Percentiles rank a stretch among this genome's conserved stretches.
Conservation (phyloP, 1,284 basidiomycete species). For the Albatrellus sp. region DNA sequence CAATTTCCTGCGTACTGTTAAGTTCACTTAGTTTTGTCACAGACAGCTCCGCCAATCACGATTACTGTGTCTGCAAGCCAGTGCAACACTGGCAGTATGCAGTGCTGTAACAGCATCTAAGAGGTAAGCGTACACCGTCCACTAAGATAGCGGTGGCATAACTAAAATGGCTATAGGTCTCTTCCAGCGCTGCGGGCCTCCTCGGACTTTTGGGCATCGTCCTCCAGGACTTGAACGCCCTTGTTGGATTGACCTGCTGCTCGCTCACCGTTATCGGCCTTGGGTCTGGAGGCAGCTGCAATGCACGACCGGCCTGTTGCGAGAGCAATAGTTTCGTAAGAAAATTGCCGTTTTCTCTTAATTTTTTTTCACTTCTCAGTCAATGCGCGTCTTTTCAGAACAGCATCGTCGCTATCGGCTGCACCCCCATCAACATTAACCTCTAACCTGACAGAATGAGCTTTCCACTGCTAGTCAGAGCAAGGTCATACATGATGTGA, state of each 20-base stretch:
- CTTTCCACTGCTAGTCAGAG: too few relatives aligned
- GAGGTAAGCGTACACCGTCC: not conserved
- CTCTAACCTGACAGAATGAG: conserved; percentile 12
- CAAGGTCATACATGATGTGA: too few relatives aligned
- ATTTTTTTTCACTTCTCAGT: not conserved
- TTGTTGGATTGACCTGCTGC: conserved; percentile 16
- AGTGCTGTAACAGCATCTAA: conserved; percentile 18
- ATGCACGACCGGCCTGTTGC: conserved; percentile 17
- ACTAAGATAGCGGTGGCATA: not conserved
- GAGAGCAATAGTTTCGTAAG: conserved; percentile 17
- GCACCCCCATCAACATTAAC: conserved; percentile 25
- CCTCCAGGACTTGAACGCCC: conserved; percentile 11
- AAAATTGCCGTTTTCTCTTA: not conserved
- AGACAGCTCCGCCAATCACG: conserved; percentile 2
- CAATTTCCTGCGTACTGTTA: not conserved
- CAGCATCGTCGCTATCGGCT: conserved; percentile 27
- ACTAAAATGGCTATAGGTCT: not conserved
- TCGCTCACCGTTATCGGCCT: conserved; percentile 13
- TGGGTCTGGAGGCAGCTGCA: conserved; percentile 11
- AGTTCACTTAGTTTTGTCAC: not conserved
- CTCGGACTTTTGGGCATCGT: conserved; percentile 14
- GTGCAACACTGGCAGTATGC: conserved; percentile 18
- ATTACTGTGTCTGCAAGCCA: conserved; percentile 7
- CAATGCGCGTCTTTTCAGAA: conserved; percentile 11
- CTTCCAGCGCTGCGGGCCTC: conserved; percentile 4